These are phyloP conservation scores for grape (Vitis vinifera) DNA, from an alignment of 164 flowering plant species.

Conservation along the genomic window ASM3070453v1 NC_081822.1:2628501-2629000, in stretches of 20 bases:
- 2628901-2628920: constrained; percentile 21
- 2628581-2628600: too few relatives aligned
- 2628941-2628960: constrained; percentile 43
- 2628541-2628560: constrained; percentile 31
- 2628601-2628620: background rate
- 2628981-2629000: constrained; percentile 34
- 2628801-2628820: background rate
- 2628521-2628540: constrained; percentile 16
- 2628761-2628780: too few relatives aligned
- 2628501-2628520: constrained; percentile 27
- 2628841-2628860: background rate
- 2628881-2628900: constrained; percentile 17
- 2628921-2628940: constrained; percentile 32
- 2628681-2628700: too few relatives aligned
- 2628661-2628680: too few relatives aligned
- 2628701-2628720: too few relatives aligned
- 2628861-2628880: background rate
- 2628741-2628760: too few relatives aligned
- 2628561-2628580: constrained; percentile 24
- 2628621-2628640: background rate
- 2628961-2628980: constrained; percentile 42
- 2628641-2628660: background rate
- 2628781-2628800: too few relatives aligned
- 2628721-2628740: too few relatives aligned
- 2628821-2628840: background rate